Evolutionary conservation across 2,329 filamentous ascomycete genomes (phyloP).

Genomic region (Trichoderma afroharzianum): DNA sequence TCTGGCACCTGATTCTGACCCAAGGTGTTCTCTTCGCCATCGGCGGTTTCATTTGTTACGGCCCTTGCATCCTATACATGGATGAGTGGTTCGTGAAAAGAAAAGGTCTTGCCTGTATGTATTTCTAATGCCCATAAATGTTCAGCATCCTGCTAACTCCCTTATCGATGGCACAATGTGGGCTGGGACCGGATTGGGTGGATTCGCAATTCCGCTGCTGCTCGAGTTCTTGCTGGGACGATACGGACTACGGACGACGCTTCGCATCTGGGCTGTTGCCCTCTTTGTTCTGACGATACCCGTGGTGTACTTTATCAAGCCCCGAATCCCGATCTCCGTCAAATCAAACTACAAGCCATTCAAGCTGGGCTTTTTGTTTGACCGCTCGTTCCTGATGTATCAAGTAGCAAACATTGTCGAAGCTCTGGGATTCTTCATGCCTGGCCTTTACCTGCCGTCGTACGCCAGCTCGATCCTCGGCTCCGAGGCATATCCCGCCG

Average conservation of each 20-base stretch:
- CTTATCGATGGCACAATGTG: constrained; percentile 35
- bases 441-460: constrained; percentile 55
- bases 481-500: constrained; percentile 41
- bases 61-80: constrained; percentile 50
- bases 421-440: constrained; percentile 56
- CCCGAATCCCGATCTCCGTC: constrained; percentile 41
- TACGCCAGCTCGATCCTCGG: constrained; percentile 47
- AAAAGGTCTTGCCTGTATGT: constrained; percentile 47
- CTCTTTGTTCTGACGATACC: constrained; percentile 47
- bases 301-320: constrained; percentile 50
- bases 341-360: constrained; percentile 30
- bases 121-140: too few species aligned
- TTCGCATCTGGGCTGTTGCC: constrained; percentile 46
- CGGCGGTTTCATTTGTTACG: constrained; percentile 48
- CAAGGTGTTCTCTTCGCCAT: constrained; percentile 57
- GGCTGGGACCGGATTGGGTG: constrained; percentile 45
- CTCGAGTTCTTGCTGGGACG: constrained; percentile 44
- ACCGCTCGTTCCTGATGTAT: constrained; percentile 52
- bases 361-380: constrained; percentile 44
- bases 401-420: constrained; percentile 53
- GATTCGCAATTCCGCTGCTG: constrained; percentile 42
- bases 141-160: too few species aligned
- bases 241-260: constrained; percentile 41
- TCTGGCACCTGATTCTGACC: constrained; percentile 49
- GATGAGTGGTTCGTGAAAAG: constrained; percentile 53